phyloP scores from a whole-genome alignment of 768 basidiomycete species.

The Agrocybe chaxingu region DNA sequence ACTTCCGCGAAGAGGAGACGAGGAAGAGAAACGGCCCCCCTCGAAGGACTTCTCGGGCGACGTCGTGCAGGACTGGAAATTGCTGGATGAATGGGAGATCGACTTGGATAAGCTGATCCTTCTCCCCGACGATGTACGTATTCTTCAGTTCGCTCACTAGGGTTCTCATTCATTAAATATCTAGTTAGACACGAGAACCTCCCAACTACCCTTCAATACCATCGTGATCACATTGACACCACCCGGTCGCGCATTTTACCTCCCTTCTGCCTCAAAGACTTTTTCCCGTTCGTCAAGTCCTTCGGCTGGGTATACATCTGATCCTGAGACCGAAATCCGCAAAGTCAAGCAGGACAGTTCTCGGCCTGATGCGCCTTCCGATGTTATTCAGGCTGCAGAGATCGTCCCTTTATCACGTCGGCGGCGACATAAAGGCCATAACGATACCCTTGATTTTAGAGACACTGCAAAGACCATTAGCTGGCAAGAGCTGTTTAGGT shows the following conservation, averaged over 20 bases:
- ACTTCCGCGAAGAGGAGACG: background rate
- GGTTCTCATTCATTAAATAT: conserved; percentile 12
- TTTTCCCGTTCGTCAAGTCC: conserved; percentile 52
- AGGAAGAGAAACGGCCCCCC: background rate
- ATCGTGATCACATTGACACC: conserved; percentile 66
- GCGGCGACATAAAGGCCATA: conserved; percentile 27
- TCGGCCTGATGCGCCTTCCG: conserved; percentile 3
- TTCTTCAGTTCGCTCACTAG: background rate
- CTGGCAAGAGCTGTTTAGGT: conserved; percentile 76
- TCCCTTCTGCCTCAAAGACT: conserved; percentile 35
- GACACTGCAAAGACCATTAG: conserved; percentile 43
- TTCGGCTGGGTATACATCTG: conserved; percentile 62
- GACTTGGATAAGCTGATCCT: conserved; percentile 55
- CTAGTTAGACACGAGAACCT: conserved; percentile 26
- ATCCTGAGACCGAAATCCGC: conserved; percentile 58
- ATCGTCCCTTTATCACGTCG: conserved; percentile 24
- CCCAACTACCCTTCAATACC: conserved; percentile 67
- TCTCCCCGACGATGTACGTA: conserved; percentile 60
- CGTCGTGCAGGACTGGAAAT: conserved; percentile 45
- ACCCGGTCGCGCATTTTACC: conserved; percentile 55
- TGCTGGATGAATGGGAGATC: conserved; percentile 68
- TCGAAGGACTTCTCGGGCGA: conserved; percentile 4
- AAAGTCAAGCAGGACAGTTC: conserved; percentile 34
- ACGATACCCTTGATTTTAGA: conserved; percentile 10
- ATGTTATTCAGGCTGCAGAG: conserved; percentile 13